Conservation (phyloP, 2,329 filamentous ascomycete species). For the Ceratocystis huliohia region DNA sequence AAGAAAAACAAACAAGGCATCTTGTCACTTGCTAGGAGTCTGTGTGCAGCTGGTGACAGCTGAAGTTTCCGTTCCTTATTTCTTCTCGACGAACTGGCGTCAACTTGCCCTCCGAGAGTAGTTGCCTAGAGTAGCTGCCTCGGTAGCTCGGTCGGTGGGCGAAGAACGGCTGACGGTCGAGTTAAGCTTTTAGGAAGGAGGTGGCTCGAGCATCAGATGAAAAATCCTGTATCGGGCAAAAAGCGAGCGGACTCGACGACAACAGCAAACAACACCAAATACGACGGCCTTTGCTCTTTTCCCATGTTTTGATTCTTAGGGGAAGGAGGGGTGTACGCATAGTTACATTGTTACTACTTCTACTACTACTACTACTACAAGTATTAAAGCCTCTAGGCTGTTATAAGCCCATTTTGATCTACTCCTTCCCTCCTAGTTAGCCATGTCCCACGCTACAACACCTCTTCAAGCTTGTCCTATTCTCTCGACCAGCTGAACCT, state of each 20-base stretch:
- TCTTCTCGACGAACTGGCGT: no score
- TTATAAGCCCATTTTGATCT: neutral
- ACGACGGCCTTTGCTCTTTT: neutral
- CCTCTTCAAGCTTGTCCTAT: neutral
- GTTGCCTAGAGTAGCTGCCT: neutral
- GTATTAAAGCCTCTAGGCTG: neutral
- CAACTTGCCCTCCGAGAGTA: neutral
- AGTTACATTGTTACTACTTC: neutral
- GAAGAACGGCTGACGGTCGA: neutral
- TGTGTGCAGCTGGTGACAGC: neutral
- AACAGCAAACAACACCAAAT: neutral
- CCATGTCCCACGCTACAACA: neutral
- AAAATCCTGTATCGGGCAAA: neutral
- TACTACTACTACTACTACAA: neutral
- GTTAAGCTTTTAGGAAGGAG: slow-evolving; percentile 10
- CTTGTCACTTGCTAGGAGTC: neutral
- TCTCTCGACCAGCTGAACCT: neutral
- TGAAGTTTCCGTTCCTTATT: neutral
- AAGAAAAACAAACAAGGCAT: neutral
- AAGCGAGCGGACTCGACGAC: neutral
- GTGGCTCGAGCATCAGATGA: slow-evolving; percentile 9
- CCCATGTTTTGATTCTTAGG: neutral
- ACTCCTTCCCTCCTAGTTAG: neutral
- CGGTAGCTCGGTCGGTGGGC: neutral
- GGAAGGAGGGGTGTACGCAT: no score